Conservation (phyloP, 2,329 filamentous ascomycete species). For the Basipetospora chlamydospora region DNA sequence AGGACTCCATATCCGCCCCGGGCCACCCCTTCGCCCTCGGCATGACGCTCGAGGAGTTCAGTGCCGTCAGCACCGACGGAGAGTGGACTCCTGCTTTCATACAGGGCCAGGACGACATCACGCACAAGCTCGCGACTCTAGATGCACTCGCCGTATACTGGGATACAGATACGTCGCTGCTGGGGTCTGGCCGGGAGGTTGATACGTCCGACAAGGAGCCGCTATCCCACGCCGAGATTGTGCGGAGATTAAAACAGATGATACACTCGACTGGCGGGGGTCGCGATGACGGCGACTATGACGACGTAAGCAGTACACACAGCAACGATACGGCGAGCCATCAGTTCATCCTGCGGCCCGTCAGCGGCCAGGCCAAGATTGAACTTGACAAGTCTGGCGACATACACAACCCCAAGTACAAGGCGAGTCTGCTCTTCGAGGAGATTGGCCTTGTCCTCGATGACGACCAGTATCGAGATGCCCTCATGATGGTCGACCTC, state of each 20-base stretch:
- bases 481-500: constrained; percentile 91
- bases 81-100: constrained; percentile 96
- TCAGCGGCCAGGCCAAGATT: constrained; percentile 87
- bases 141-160: constrained; percentile 89
- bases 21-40: constrained; percentile 92
- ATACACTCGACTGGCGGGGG: constrained; percentile 43
- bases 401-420: constrained; percentile 66
- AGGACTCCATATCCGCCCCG: constrained; percentile 89
- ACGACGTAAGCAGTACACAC: constrained; percentile 11
- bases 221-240: constrained; percentile 60
- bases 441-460: constrained; percentile 97
- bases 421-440: constrained; percentile 83
- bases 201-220: constrained; percentile 39
- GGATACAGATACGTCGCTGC: constrained; percentile 82
- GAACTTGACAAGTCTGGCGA: constrained; percentile 90
- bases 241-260: constrained; percentile 62
- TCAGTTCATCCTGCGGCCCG: constrained; percentile 91
- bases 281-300: constrained; percentile 32
- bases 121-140: constrained; percentile 86
- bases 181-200: constrained; percentile 68
- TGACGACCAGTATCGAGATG: constrained; percentile 93
- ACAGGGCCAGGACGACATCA: constrained; percentile 66
- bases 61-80: constrained; percentile 87
- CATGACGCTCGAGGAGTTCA: constrained; percentile 87
- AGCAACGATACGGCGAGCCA: constrained; percentile 32